These are phyloP conservation scores for Fraxinus anomala DNA, from an alignment of 257 asterid species.

Conservation along the genomic window DNA sequence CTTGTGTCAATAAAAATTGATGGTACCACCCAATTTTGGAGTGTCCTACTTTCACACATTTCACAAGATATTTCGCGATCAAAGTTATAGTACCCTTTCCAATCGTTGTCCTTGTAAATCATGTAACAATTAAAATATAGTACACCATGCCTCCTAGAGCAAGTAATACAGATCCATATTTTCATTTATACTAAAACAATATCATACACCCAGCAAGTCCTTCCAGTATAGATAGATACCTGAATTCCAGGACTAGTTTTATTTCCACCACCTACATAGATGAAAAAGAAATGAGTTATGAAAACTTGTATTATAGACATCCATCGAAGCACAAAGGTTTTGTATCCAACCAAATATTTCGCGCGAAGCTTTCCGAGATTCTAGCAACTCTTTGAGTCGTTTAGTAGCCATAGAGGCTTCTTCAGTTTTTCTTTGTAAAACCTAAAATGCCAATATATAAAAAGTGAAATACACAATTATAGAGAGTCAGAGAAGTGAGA, in stretches of 20 bases:
- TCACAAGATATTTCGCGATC: background rate
- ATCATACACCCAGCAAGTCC: conserved; percentile 5
- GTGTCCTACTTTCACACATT: background rate
- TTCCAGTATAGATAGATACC: conserved; percentile 44
- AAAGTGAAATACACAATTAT: conserved; percentile 11
- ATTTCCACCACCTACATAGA: conserved; percentile 50
- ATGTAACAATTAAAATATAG: background rate
- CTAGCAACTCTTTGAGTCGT: conserved; percentile 90
- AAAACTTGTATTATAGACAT: conserved; percentile 11
- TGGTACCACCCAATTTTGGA: background rate
- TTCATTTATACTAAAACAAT: background rate
- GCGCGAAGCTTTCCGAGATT: conserved; percentile 82
- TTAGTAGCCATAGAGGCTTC: conserved; percentile 94
- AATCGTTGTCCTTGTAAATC: background rate
- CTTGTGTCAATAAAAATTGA: background rate
- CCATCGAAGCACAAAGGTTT: background rate
- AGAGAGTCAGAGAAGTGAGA: conserved; percentile 12
- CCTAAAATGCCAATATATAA: conserved; percentile 44
- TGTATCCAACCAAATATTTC: conserved; percentile 55
- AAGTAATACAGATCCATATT: background rate
- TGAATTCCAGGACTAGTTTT: conserved; percentile 69
- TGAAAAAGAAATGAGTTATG: conserved; percentile 13
- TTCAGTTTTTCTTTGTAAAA: conserved; percentile 90
- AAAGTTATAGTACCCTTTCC: background rate
- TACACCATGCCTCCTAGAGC: background rate